Evolutionary conservation across 805 yeast species (phyloP).

Genomic region (Candida palmyrensis): DNA sequence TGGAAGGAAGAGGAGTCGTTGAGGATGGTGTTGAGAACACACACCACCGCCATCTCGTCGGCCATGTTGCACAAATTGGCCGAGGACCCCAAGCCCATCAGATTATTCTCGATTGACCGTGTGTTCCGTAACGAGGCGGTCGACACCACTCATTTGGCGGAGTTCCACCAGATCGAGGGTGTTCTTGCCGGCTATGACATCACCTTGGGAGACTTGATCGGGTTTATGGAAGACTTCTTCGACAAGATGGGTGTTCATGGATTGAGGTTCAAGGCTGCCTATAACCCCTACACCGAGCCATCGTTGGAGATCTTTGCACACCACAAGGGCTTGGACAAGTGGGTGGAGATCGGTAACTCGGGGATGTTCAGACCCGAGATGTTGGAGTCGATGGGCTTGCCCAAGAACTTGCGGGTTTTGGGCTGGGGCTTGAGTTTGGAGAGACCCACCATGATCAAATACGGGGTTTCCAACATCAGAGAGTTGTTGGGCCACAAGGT

Average conservation of each 20-base stretch:
- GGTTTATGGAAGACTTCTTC: slow-evolving; percentile 97
- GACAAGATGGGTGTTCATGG: slow-evolving; percentile 95
- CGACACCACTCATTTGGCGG: slow-evolving; percentile 98
- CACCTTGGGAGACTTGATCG: slow-evolving; percentile 93
- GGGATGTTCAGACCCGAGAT: slow-evolving; percentile 99
- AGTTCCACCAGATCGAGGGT: slow-evolving; percentile 99
- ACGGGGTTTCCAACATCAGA: slow-evolving; percentile 91
- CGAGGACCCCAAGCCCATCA: slow-evolving; percentile 78
- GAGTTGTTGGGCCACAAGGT: slow-evolving; percentile 97
- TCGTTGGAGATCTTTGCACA: slow-evolving; percentile 95
- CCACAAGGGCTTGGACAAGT: slow-evolving; percentile 89
- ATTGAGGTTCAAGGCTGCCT: slow-evolving; percentile 96
- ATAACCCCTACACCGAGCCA: slow-evolving; percentile 99
- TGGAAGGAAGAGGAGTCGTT: slow-evolving; percentile 92
- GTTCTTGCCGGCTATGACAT: slow-evolving; percentile 94
- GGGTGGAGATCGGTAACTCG: slow-evolving; percentile 99
- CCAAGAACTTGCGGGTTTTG: slow-evolving; percentile 85
- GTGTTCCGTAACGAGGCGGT: slow-evolving; percentile 99
- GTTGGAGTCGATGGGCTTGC: slow-evolving; percentile 98
- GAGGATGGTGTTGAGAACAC: slow-evolving; percentile 92
- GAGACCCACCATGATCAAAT: slow-evolving; percentile 99
- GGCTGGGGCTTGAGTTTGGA: slow-evolving; percentile 98
- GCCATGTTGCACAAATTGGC: slow-evolving; percentile 85
- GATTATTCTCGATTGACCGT: slow-evolving; percentile 93
- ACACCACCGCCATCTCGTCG: slow-evolving; percentile 93